A percentile compares a stretch with the other conserved stretches of the same genome.
Evolutionary conservation across 192 early-diverging fungal species (phyloP).

Genomic region (Coemansia sp.): DNA sequence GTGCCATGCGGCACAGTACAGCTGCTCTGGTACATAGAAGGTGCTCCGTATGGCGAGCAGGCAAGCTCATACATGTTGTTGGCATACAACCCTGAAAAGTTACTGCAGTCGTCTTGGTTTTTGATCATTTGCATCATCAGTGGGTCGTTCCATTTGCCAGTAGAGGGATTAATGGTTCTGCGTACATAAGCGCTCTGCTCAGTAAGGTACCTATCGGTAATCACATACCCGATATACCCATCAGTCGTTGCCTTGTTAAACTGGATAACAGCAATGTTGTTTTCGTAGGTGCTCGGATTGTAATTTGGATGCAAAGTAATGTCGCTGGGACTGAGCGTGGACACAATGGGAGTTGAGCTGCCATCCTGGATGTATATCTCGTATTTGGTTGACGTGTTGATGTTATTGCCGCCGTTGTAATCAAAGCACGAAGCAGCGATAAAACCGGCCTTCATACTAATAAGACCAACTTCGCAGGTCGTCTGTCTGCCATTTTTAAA

Average conservation of each 20-base stretch:
- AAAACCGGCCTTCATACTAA: slow-evolving; percentile 4
- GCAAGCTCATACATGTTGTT: background rate
- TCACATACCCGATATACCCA: background rate
- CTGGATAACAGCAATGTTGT: slow-evolving; percentile 9
- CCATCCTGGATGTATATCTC: background rate
- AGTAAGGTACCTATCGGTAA: background rate
- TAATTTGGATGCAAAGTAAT: background rate
- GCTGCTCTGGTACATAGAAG: background rate
- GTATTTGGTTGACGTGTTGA: background rate
- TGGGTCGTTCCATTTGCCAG: background rate
- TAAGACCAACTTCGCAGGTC: background rate
- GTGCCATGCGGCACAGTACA: background rate
- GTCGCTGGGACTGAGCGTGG: background rate
- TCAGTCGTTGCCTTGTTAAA: slow-evolving; percentile 2
- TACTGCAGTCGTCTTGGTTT: background rate
- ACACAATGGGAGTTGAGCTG: background rate
- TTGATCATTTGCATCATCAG: background rate
- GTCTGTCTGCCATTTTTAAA: slow-evolving; percentile 7
- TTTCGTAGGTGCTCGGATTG: background rate
- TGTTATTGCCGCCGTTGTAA: background rate
- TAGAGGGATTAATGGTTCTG: background rate
- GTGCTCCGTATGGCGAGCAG: background rate
- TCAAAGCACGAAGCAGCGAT: background rate
- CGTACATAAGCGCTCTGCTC: background rate
- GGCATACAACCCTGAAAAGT: background rate